Evolutionary conservation across 1,139 yeast species (phyloP), one percentile per base, ranked within the genome.

Genomic region (Wickerhamomyces sp.): DNA sequence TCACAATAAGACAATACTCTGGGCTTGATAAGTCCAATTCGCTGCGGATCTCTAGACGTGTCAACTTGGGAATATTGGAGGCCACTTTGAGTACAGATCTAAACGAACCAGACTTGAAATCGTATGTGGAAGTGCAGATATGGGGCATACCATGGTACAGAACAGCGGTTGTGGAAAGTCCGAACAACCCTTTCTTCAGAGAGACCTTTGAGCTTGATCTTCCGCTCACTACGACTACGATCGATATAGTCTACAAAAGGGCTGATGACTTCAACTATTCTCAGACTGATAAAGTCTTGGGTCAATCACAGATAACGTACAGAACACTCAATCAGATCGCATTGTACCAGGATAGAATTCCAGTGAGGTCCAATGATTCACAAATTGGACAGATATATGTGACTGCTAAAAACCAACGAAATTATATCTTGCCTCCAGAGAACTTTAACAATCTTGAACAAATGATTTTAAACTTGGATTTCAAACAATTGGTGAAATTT

Each of bases 91-190:
- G 32, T 23, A 21, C 37, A 15, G 34, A 15, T 15, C 10, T 2
- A 28, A 39, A 42, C 3, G 39, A 41, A 5, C 42, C 40, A 3
- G 48, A 54, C 5, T 58, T 66, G 3, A 65, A 69, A 43, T 52
- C 79, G 14, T 82, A 79, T 49, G 73, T 80, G 3, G 88, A 81
- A 49, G 64, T 82, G 4, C 59, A 69, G 11, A 65, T 80, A 59
- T 81, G 88, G 87, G 78, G 74, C 6, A 63, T 70, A 18, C 75
- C 81, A 0, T 79, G 86, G 85, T 78, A 79, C 28, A 64, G 81
- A 47, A 80, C 89, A 0, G 78, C 87, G 0, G 59, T 70, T 16
- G 84, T 80, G 0, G 58, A 63, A 25, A 64, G 66, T 14, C 40
- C 71, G 0, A 49, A 55, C 10, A 66, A 70, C 38, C 84, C 86